A percentile compares a stretch with the other conserved stretches of the same genome.
Conservation (phyloP, 305 asterid species). For the Withania somnifera region DNA sequence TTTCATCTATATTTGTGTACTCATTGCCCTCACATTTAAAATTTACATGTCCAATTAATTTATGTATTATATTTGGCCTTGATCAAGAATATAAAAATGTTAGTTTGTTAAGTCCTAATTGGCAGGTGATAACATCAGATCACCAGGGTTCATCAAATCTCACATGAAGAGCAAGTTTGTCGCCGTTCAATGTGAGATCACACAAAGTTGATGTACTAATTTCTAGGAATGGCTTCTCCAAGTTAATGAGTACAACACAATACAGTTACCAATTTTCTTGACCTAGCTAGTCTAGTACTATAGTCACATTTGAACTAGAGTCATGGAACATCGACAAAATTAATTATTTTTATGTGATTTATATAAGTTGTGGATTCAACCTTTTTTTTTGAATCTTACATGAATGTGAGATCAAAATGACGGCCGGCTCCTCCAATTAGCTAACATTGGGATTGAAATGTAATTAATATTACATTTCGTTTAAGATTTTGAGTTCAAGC, state of each 20-base stretch:
- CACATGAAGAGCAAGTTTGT: not conserved
- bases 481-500: no score
- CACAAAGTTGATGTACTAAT: constrained; percentile 31
- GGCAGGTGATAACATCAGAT: not conserved
- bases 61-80: not conserved
- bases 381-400: no score
- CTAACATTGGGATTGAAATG: no score
- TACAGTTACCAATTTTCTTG: not conserved
- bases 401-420: no score
- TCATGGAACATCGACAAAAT: not conserved
- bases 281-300: not conserved
- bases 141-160: not conserved
- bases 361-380: no score
- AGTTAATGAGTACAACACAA: not conserved
- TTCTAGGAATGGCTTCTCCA: not conserved
- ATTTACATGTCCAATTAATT: not conserved
- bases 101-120: not conserved
- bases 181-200: constrained; percentile 19
- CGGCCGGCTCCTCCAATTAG: no score
- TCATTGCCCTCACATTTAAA: not conserved
- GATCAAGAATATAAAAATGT: not conserved
- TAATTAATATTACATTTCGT: no score
- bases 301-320: not conserved
- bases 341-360: not conserved
- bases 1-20: not conserved